Evolutionary conservation across 257 asterid species (phyloP).

Genomic region (Jaltomata sinuosa): DNA sequence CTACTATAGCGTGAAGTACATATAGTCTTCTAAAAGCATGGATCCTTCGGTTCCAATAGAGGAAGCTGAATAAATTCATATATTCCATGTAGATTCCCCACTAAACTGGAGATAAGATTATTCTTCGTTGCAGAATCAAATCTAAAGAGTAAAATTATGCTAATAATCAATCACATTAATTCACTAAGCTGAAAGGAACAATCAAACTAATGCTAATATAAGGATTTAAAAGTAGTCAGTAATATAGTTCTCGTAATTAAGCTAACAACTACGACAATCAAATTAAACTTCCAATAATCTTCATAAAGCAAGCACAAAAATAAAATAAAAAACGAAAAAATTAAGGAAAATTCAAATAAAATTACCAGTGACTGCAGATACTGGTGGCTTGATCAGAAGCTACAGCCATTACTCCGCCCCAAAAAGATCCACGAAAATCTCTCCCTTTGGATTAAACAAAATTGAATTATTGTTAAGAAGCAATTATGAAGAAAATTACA

Average conservation of each 20-base stretch:
- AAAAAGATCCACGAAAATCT: not conserved
- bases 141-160: not conserved
- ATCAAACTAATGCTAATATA: not conserved
- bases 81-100: not conserved
- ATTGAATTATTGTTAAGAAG: not conserved
- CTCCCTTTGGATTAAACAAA: not conserved
- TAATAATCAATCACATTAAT: not conserved
- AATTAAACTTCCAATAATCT: not conserved
- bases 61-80: not conserved
- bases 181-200: not conserved
- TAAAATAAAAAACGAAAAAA: not conserved
- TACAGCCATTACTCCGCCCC: constrained; percentile 42
- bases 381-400: constrained; percentile 58
- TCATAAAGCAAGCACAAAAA: not conserved
- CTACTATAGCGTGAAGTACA: not conserved
- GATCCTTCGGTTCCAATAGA: not conserved
- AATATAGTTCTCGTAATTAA: not conserved
- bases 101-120: not conserved
- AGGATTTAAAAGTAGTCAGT: not conserved
- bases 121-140: not conserved
- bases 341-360: not conserved
- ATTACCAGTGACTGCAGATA: constrained; percentile 81
- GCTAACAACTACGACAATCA: not conserved
- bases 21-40: not conserved
- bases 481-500: not conserved